Evolutionary conservation across 345 rosid genomes (phyloP), one percentile per base, ranked within the genome.

Genomic region (Lumnitzera racemosa): DNA sequence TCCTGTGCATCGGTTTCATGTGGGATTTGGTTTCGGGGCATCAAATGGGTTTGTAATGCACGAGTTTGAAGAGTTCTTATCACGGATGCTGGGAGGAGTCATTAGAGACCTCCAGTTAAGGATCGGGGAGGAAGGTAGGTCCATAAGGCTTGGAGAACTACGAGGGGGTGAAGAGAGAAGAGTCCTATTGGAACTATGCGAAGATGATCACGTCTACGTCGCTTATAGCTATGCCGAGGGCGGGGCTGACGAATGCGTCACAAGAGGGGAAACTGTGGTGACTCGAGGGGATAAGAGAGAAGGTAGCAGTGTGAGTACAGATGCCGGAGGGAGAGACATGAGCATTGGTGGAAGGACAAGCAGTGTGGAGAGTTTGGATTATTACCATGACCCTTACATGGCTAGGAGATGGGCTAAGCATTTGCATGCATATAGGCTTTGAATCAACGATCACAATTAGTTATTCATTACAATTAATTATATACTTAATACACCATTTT

Each of bases 391-490:
- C 58, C 91, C 85, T 59, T 76, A 72, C 75, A 80, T 90, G 91
- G 95, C 89, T 31, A 81, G 89, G 79, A 72, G 96, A 68, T 89
- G 95, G 95, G 87, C 91, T 31, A 90, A 85, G 70, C 88, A 82
- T 70, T 78, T 90, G 74, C 88, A 83, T 69, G 89, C 83, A 50
- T 87, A 82, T 60, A 77, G 86, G 74, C 70, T 83, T 57, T 75
- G 72, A 72, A 53, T 63, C 54, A 59, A 50, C 54, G 51, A 47
- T 24, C 55, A 57, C 25, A 55, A 7, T 53, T 23, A 54, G 12
- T 53, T n/a, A n/a, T 27, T 43, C 55, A 50, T 43, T 24, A 15
- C 2, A 17, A 3, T 9, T 13, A 46, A 53, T 7, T 53, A 11
- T 5, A 11, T 46, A 25, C 20, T 20, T 20, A 20, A 20, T 25